Evolutionary conservation across 805 yeast species (phyloP).

Genomic region (Wickerhamiella occidentalis): DNA sequence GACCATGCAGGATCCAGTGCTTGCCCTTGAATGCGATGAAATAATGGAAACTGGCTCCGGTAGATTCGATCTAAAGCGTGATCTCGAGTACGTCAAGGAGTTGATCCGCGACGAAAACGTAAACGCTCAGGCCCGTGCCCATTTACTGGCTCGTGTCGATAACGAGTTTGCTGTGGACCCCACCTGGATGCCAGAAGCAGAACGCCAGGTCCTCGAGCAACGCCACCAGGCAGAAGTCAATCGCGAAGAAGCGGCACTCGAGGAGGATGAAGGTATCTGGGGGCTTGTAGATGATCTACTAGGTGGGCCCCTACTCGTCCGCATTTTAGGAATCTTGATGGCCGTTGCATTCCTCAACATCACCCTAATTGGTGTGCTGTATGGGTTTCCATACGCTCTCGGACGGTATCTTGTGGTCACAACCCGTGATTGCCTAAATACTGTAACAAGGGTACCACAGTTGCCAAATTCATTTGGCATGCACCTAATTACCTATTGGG

Average conservation of each 20-base stretch:
- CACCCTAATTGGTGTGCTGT: neutral
- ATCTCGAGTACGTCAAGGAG: neutral
- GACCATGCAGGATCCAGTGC: constrained; percentile 7
- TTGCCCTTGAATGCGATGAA: neutral
- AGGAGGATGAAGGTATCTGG: constrained; percentile 7
- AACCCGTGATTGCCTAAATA: no score
- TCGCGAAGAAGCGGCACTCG: neutral
- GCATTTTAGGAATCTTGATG: neutral
- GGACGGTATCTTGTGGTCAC: neutral
- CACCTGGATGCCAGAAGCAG: neutral
- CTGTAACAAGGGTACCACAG: no score
- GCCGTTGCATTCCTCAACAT: neutral
- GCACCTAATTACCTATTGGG: neutral
- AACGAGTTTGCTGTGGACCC: neutral
- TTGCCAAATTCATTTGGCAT: neutral
- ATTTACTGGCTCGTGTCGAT: neutral
- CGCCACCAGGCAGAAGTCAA: neutral
- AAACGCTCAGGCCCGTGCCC: neutral
- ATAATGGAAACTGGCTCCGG: neutral
- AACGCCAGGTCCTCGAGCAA: neutral
- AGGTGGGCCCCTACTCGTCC: constrained; percentile 6
- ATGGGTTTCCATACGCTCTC: neutral
- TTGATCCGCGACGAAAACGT: neutral
- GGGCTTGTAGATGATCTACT: neutral
- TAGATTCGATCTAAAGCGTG: neutral